phyloP scores from a whole-genome alignment of 2,329 filamentous ascomycete genomes.

The Clonostachys rosea region DNA sequence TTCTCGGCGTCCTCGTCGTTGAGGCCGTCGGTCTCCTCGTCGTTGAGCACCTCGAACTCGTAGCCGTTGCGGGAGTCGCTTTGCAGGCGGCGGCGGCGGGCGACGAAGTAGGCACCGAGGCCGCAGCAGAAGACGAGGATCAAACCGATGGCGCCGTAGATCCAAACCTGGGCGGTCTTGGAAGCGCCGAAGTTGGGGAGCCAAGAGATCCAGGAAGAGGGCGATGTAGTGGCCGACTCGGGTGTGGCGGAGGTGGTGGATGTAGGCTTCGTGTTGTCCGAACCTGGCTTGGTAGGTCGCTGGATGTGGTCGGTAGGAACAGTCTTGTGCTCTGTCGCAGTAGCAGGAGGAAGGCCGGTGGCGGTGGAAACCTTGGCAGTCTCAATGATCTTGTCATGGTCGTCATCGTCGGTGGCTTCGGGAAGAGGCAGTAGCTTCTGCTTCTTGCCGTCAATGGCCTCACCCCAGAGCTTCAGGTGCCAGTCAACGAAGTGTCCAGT shows the following conservation, averaged over 20 bases:
- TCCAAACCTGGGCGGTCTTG: slow-evolving; percentile 86
- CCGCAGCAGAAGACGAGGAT: slow-evolving; percentile 81
- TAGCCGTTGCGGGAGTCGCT: slow-evolving; percentile 78
- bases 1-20: slow-evolving; percentile 34
- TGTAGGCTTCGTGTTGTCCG: slow-evolving; percentile 1
- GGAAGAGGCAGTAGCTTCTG: slow-evolving; percentile 77
- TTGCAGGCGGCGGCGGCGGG: slow-evolving; percentile 70
- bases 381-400: slow-evolving; percentile 60
- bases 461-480: slow-evolving; percentile 92
- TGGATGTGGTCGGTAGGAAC: slow-evolving; percentile 44
- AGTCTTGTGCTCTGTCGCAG: slow-evolving; percentile 34
- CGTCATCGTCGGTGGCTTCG: slow-evolving; percentile 74
- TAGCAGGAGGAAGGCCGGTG: slow-evolving; percentile 37
- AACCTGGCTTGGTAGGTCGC: slow-evolving; percentile 47
- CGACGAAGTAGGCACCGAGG: slow-evolving; percentile 77
- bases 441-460: slow-evolving; percentile 71
- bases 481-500: slow-evolving; percentile 82
- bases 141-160: slow-evolving; percentile 79
- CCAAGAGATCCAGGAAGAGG: slow-evolving; percentile 76
- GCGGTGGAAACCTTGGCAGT: slow-evolving; percentile 55
- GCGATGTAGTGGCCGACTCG: slow-evolving; percentile 34
- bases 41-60: slow-evolving; percentile 89
- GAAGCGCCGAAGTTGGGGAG: slow-evolving; percentile 89
- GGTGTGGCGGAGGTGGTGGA: slow-evolving; percentile 18
- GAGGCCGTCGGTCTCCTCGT: slow-evolving; percentile 64